A percentile compares a stretch with the other conserved stretches of the same genome.
These are phyloP conservation scores for Gautieria morchelliformis DNA, from an alignment of 768 basidiomycete genomes.

Conservation along the genomic window DNA sequence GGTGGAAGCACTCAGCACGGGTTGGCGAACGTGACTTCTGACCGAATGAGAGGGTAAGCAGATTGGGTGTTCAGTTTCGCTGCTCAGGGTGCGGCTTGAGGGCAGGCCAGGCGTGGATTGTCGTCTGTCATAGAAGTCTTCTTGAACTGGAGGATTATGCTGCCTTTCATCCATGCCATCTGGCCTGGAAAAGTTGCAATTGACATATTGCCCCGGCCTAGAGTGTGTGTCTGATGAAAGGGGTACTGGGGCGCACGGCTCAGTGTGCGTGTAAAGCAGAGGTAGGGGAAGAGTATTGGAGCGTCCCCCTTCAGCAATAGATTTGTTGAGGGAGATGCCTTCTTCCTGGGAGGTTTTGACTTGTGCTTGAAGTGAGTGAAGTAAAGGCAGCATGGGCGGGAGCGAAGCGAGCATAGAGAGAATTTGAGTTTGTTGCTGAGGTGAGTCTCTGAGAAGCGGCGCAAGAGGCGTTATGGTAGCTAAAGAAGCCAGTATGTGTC, in stretches of 20 bases:
- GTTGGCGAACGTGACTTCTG: background rate
- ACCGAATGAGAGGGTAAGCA: background rate
- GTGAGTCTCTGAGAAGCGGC: background rate
- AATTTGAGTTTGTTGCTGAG: constrained; percentile 3
- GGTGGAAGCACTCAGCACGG: background rate
- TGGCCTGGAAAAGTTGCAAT: background rate
- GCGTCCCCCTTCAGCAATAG: background rate
- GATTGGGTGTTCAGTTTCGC: background rate
- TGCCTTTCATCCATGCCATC: background rate
- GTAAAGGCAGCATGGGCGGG: background rate
- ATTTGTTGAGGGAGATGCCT: background rate
- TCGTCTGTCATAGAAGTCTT: background rate
- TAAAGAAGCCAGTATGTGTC: constrained; percentile 41
- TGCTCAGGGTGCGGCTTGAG: background rate
- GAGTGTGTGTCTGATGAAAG: background rate
- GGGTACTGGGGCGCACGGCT: background rate
- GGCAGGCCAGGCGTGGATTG: background rate
- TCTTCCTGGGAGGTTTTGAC: background rate
- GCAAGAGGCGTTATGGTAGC: constrained; percentile 49
- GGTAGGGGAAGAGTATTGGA: background rate
- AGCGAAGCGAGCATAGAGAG: background rate
- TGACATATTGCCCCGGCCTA: background rate
- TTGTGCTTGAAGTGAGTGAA: constrained; percentile 1
- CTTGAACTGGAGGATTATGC: background rate
- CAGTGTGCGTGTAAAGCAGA: background rate